Conservation (phyloP, 805 yeast genomes). For the Ogataea nonfermentans region DNA sequence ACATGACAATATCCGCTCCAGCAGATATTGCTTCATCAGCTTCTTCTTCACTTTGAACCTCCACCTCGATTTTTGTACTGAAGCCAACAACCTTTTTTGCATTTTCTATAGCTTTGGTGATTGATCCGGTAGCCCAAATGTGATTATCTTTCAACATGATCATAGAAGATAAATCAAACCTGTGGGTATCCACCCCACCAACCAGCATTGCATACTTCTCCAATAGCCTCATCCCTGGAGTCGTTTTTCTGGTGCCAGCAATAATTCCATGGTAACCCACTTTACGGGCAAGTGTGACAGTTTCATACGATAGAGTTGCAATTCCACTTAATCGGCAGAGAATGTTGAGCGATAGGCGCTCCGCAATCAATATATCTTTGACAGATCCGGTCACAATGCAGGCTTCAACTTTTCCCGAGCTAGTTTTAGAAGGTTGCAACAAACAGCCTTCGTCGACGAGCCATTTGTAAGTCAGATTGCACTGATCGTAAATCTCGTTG, state of each 20-base stretch:
- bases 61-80: slow-evolving; percentile 88
- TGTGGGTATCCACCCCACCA: slow-evolving; percentile 91
- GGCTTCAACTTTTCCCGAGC: slow-evolving; percentile 59
- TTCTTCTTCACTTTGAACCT: slow-evolving; percentile 78
- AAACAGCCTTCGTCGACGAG: slow-evolving; percentile 63
- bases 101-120: slow-evolving; percentile 72
- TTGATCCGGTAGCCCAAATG: slow-evolving; percentile 89
- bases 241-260: slow-evolving; percentile 97
- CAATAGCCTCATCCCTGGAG: slow-evolving; percentile 85
- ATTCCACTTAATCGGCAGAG: slow-evolving; percentile 83
- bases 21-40: slow-evolving; percentile 92
- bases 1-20: slow-evolving; percentile 95
- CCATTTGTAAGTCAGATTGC: slow-evolving; percentile 75
- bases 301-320: slow-evolving; percentile 67
- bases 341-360: slow-evolving; percentile 80
- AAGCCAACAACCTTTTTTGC: slow-evolving; percentile 87
- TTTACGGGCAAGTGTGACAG: slow-evolving; percentile 59
- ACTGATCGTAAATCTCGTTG: slow-evolving; percentile 75
- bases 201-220: slow-evolving; percentile 95
- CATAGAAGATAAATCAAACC: slow-evolving; percentile 90
- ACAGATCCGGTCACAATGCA: slow-evolving; percentile 83
- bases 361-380: slow-evolving; percentile 74
- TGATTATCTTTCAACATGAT: slow-evolving; percentile 96
- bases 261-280: slow-evolving; percentile 77
- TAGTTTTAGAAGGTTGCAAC: slow-evolving; percentile 40